Percentiles rank a stretch among this genome's conserved stretches.
Conservation (phyloP, 1,284 basidiomycete species). For the Rhodotorula sp. region DNA sequence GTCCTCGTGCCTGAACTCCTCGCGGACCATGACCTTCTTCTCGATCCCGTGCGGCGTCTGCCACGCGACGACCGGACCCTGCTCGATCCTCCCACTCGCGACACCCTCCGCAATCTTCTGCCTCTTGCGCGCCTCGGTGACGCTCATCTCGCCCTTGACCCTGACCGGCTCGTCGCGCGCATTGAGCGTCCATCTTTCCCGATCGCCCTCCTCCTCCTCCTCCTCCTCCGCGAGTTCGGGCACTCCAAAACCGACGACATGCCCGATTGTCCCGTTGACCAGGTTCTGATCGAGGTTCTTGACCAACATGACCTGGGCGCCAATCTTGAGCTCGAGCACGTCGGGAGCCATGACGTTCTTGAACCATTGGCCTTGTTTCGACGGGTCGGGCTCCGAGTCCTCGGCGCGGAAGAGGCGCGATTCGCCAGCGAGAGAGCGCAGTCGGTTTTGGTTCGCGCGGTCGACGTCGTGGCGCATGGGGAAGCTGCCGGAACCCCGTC, state of each 20-base stretch:
- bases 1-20: conserved; percentile 79
- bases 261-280: conserved; percentile 80
- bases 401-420: conserved; percentile 30
- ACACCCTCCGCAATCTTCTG: conserved; percentile 43
- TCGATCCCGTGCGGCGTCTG: conserved; percentile 30
- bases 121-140: conserved; percentile 48
- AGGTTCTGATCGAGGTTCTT: conserved; percentile 72
- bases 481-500: conserved; percentile 54
- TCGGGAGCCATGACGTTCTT: conserved; percentile 48
- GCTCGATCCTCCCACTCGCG: conserved; percentile 29
- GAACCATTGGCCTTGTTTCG: conserved; percentile 26
- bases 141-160: conserved; percentile 49
- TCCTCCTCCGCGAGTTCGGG: conserved; percentile 46
- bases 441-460: conserved; percentile 64
- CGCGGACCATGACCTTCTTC: conserved; percentile 53
- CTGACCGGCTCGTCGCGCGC: conserved; percentile 46
- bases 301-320: conserved; percentile 67
- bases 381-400: conserved; percentile 26
- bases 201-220: conserved; percentile 41
- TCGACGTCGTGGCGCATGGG: conserved; percentile 82
- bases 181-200: neutral
- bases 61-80: conserved; percentile 41
- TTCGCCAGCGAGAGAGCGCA: conserved; percentile 49
- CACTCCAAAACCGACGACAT: conserved; percentile 62
- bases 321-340: conserved; percentile 62